phyloP scores from a whole-genome alignment of 139 green algal species.

The Coccomyxa sp. region DNA sequence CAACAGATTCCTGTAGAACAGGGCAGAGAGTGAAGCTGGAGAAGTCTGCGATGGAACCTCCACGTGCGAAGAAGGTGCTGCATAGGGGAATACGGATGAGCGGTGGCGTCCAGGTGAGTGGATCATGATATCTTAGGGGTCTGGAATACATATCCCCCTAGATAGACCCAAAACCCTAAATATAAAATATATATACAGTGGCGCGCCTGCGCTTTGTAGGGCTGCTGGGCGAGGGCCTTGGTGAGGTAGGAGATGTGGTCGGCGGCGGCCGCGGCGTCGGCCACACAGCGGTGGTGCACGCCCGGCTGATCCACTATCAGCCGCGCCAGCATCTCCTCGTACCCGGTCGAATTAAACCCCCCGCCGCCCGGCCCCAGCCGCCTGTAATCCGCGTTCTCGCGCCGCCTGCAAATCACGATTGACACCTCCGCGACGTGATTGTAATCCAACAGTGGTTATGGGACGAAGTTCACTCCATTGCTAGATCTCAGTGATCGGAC shows the following conservation, averaged over 20 bases:
- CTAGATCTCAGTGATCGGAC: no score
- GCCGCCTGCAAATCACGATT: neutral
- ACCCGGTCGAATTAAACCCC: neutral
- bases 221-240: constrained; percentile 10
- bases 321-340: neutral
- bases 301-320: constrained; percentile 12
- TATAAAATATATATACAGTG: no score
- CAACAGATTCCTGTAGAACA: no score
- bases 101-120: neutral
- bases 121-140: no score
- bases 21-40: neutral
- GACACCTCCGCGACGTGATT: neutral
- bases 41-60: neutral
- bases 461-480: no score
- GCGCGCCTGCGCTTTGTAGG: constrained; percentile 13
- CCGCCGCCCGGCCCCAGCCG: no score
- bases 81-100: neutral
- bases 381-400: neutral
- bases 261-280: constrained; percentile 7
- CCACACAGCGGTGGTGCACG: constrained; percentile 12
- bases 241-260: constrained; percentile 10
- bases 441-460: neutral
- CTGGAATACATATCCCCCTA: no score
- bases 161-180: no score
- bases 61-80: no score